Conservation (phyloP, 305 asterid genomes). For the Fraxinus sp. region DNA sequence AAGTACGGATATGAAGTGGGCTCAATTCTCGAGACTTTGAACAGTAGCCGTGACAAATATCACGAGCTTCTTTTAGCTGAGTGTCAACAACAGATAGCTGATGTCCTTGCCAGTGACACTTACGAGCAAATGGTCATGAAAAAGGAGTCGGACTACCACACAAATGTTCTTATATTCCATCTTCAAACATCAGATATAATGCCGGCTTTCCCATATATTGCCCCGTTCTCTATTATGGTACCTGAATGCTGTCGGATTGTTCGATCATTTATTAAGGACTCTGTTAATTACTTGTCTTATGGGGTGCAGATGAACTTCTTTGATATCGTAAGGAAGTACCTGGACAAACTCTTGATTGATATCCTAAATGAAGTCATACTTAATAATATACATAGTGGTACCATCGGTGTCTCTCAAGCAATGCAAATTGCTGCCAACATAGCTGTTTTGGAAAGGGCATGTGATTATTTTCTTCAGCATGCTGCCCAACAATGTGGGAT, state of each 20-base stretch:
- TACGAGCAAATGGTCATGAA: conserved; percentile 89
- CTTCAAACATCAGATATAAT: conserved; percentile 87
- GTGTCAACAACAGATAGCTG: conserved; percentile 66
- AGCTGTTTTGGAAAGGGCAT: conserved; percentile 47
- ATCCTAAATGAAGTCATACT: conserved; percentile 46
- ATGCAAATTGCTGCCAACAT: conserved; percentile 58
- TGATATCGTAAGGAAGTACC: conserved; percentile 42
- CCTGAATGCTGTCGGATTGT: conserved; percentile 88
- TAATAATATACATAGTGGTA: conserved; percentile 35
- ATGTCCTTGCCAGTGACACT: conserved; percentile 48
- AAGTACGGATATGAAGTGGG: conserved; percentile 88
- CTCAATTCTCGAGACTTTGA: conserved; percentile 67
- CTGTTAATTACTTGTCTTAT: conserved; percentile 74
- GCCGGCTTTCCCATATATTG: conserved; percentile 96
- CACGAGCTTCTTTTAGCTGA: conserved; percentile 72
- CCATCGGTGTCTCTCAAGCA: conserved; percentile 48
- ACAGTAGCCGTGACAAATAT: conserved; percentile 77
- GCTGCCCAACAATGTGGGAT: conserved; percentile 58
- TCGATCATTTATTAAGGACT: conserved; percentile 80
- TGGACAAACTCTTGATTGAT: conserved; percentile 52
- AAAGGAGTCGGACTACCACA: conserved; percentile 91
- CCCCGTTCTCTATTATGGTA: conserved; percentile 88
- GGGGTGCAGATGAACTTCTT: conserved; percentile 64
- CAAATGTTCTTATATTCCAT: conserved; percentile 81
- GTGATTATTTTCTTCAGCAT: conserved; percentile 55